Base-by-base conservation (phyloP, 495 filamentous ascomycete species). In the Hamigera avellanea region DNA sequence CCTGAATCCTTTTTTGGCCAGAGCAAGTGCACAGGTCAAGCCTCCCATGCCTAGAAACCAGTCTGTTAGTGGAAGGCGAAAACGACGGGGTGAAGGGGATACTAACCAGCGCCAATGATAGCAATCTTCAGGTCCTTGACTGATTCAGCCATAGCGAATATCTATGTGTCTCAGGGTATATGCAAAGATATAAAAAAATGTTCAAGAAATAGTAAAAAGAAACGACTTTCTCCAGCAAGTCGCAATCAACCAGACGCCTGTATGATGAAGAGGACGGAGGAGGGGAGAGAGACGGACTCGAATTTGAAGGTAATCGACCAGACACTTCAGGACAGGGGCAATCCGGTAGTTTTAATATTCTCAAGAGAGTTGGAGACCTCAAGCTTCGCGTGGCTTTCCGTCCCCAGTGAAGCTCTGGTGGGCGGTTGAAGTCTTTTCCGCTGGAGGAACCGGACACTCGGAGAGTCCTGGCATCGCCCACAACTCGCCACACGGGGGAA, bases 1-100 rank as follows among this genome's bases (percentile, higher is more conserved):
- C 45, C 70, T 75, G 58, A 85, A 86, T 10, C 80, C 83, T 52
- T 74, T 70, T 53, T 79, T 76, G 5, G 81, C 81, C 26, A 86
- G 69, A 17, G 80, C 77, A 15, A 88, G 69, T 30, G 83, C 81
- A 32, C 57, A 70, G 28, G 81, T 76, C 25, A 88, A 60, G 19
- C 83, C 83, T 18, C 81, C 83, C 81, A 87, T 87, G 37, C 82
- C 82, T 80, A 15, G 14, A 10, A 14, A 35, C 23, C 34, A 27
- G 31, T 37, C 19, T 4, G 27, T 10, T 5, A 32, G 14, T 17
- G 13, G 12, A 18, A 8, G 21, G 6, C 8, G 15, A 18, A 15
- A 27, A 18, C n/a, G 30, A 14, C 5, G 5, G 39, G 9, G 6
- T 14, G 23, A 15, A 28, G 26, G n/a, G 5, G 9, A 13, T 18